Percentiles rank a stretch among this genome's conserved stretches.
phyloP scores from a whole-genome alignment of 768 basidiomycete genomes.

The Lentinula detonsa region DNA sequence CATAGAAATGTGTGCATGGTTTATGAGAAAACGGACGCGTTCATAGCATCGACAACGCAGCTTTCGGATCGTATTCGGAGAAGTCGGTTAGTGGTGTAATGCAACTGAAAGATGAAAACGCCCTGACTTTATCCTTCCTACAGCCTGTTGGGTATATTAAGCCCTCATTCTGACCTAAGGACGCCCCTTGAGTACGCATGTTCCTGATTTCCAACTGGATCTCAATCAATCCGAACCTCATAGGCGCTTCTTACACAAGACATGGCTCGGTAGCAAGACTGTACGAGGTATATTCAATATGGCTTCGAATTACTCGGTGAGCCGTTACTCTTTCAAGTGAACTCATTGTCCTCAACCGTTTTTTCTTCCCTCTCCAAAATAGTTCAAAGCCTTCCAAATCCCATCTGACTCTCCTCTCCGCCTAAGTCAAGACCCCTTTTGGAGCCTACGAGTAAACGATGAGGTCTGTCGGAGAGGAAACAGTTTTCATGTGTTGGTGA shows the following conservation, averaged over 20 bases:
- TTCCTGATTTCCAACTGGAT: background rate
- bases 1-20: slow-evolving; percentile 39
- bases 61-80: slow-evolving; percentile 52
- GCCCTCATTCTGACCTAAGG: slow-evolving; percentile 41
- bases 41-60: slow-evolving; percentile 39
- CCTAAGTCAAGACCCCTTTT: slow-evolving; percentile 6
- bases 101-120: background rate
- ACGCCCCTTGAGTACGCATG: slow-evolving; percentile 45
- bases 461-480: slow-evolving; percentile 25
- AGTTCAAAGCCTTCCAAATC: slow-evolving; percentile 29
- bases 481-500: slow-evolving; percentile 45
- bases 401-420: slow-evolving; percentile 47
- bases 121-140: background rate
- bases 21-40: slow-evolving; percentile 45
- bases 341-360: background rate
- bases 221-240: background rate
- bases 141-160: slow-evolving; percentile 44
- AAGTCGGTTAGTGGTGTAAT: slow-evolving; percentile 39
- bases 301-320: slow-evolving; percentile 34
- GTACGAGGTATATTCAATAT: slow-evolving; percentile 42
- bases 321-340: slow-evolving; percentile 6
- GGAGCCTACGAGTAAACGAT: slow-evolving; percentile 8
- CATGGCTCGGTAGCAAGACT: slow-evolving; percentile 47
- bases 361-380: background rate
- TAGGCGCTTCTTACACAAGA: slow-evolving; percentile 29